Conservation (phyloP, 768 basidiomycete genomes). For the Mycena floridula region DNA sequence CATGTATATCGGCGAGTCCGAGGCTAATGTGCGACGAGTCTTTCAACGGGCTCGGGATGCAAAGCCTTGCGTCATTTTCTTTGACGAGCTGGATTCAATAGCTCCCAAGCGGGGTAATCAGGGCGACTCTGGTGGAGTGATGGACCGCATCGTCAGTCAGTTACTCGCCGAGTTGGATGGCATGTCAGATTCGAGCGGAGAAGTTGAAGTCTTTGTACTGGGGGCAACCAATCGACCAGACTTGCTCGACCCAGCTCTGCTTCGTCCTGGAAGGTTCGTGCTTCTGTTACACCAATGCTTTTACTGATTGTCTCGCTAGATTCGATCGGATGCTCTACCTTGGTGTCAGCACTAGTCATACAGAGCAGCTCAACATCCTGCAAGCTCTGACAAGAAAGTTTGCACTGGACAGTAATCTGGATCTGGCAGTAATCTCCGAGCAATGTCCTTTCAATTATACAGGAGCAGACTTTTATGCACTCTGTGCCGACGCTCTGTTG, state of each 20-base stretch:
- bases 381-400: conserved; percentile 92
- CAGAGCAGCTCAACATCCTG: conserved; percentile 80
- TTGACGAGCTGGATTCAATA: conserved; percentile 93
- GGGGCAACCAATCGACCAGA: conserved; percentile 96
- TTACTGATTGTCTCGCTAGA: conserved; percentile 31
- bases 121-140: conserved; percentile 95
- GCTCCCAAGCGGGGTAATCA: conserved; percentile 94
- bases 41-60: conserved; percentile 92
- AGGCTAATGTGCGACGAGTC: conserved; percentile 91
- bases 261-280: conserved; percentile 78
- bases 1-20: conserved; percentile 98
- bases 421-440: conserved; percentile 58
- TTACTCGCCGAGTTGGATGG: conserved; percentile 92
- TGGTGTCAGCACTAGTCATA: conserved; percentile 83
- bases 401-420: conserved; percentile 61
- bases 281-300: neutral
- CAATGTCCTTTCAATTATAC: conserved; percentile 91
- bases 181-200: conserved; percentile 58
- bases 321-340: conserved; percentile 98
- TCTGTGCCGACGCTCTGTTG: conserved; percentile 95
- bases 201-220: conserved; percentile 83
- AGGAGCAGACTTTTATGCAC: conserved; percentile 96
- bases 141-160: conserved; percentile 97
- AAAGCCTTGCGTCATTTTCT: conserved; percentile 92
- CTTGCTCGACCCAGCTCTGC: conserved; percentile 79